These are phyloP conservation scores for Blastomyces percursus DNA, from an alignment of 2,329 filamentous ascomycete genomes.

Conservation along the genomic window DNA sequence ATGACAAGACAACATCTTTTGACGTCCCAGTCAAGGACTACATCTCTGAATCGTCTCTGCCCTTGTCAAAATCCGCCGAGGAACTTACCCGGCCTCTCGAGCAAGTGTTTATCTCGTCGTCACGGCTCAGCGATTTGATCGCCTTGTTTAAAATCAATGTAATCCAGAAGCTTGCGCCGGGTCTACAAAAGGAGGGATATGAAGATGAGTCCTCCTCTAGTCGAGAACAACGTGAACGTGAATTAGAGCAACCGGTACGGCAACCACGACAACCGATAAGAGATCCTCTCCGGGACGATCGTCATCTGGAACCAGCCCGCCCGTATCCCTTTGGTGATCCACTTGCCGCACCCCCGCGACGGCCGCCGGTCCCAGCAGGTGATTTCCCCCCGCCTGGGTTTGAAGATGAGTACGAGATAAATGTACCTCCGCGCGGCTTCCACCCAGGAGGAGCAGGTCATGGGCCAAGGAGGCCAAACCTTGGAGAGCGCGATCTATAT, in stretches of 20 bases:
- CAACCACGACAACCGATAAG: constrained; percentile 37
- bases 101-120: constrained; percentile 61
- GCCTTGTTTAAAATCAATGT: constrained; percentile 64
- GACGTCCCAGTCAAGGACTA: constrained; percentile 67
- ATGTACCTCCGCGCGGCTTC: constrained; percentile 50
- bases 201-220: constrained; percentile 41
- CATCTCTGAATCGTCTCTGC: constrained; percentile 52
- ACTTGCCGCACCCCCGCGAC: constrained; percentile 48
- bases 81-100: constrained; percentile 27
- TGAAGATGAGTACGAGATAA: constrained; percentile 83
- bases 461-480: constrained; percentile 51
- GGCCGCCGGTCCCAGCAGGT: constrained; percentile 56
- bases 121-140: constrained; percentile 59
- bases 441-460: constrained; percentile 31
- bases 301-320: constrained; percentile 49
- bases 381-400: constrained; percentile 83
- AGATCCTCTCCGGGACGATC: constrained; percentile 43
- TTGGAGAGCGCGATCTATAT: constrained; percentile 80
- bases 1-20: constrained; percentile 69
- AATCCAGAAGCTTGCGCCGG: constrained; percentile 72
- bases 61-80: constrained; percentile 33
- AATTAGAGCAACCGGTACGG: constrained; percentile 14
- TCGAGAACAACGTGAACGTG: constrained; percentile 9
- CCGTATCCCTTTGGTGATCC: constrained; percentile 59
- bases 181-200: constrained; percentile 67